phyloP scores from a whole-genome alignment of 2,329 filamentous ascomycete species.

The Aureobasidium sp. region DNA sequence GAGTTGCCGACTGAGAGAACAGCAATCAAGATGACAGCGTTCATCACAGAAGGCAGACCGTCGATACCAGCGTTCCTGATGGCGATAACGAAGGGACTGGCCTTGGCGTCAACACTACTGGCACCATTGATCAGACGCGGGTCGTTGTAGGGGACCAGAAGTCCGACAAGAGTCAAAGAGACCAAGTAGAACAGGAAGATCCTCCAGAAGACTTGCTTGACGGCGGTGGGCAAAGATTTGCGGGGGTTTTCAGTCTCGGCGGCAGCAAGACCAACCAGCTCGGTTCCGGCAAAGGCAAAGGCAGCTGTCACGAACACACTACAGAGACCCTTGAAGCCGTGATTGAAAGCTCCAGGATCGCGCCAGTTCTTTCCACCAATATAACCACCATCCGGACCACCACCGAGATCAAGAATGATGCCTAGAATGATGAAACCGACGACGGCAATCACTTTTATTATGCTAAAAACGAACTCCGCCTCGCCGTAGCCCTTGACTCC shows the following conservation, averaged over 20 bases:
- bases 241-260: slow-evolving; percentile 71
- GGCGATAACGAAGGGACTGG: slow-evolving; percentile 89
- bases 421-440: slow-evolving; percentile 85
- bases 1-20: slow-evolving; percentile 89
- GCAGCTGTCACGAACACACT: slow-evolving; percentile 68
- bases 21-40: slow-evolving; percentile 85
- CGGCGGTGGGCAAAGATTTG: slow-evolving; percentile 73
- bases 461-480: slow-evolving; percentile 78
- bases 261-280: slow-evolving; percentile 66
- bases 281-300: slow-evolving; percentile 67
- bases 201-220: slow-evolving; percentile 94
- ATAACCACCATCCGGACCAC: slow-evolving; percentile 60
- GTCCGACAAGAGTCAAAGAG: slow-evolving; percentile 68
- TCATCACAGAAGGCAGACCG: slow-evolving; percentile 80
- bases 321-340: slow-evolving; percentile 76
- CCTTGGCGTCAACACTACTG: slow-evolving; percentile 56
- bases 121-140: slow-evolving; percentile 49
- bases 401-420: slow-evolving; percentile 76
- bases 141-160: slow-evolving; percentile 70
- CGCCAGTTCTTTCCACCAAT: slow-evolving; percentile 59
- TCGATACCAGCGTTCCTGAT: slow-evolving; percentile 73
- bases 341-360: slow-evolving; percentile 72
- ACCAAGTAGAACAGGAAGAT: slow-evolving; percentile 74
- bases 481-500: slow-evolving; percentile 85
- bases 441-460: slow-evolving; percentile 77